These are phyloP conservation scores for Euphorbia celastroides DNA, from an alignment of 441 rosid species.

Conservation along the genomic window DNA sequence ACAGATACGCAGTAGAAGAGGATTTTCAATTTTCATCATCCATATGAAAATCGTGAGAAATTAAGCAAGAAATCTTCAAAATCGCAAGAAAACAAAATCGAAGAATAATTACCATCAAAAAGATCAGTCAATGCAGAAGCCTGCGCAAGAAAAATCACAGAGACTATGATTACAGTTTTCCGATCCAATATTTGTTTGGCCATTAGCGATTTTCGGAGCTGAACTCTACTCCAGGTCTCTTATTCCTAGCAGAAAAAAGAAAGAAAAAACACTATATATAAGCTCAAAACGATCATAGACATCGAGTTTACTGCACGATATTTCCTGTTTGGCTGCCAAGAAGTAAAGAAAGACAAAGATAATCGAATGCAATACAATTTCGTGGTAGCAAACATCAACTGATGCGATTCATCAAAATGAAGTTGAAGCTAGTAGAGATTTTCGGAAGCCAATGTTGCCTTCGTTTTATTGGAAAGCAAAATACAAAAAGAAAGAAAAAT, in stretches of 20 bases:
- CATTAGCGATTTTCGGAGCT: conserved; percentile 24
- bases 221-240: not conserved
- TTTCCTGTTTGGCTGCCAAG: conserved; percentile 21
- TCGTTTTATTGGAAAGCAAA: conserved; percentile 22
- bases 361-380: not conserved
- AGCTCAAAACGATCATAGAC: not conserved
- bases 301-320: not conserved
- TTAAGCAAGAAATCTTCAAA: not conserved
- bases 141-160: conserved; percentile 29
- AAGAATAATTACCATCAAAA: conserved; percentile 48
- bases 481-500: not conserved
- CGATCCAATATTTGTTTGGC: conserved; percentile 18
- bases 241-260: conserved; percentile 21
- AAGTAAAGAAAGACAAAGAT: conserved; percentile 16
- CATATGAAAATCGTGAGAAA: not conserved
- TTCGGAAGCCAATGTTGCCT: conserved; percentile 16
- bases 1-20: conserved; percentile 13
- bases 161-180: conserved; percentile 27
- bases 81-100: not conserved
- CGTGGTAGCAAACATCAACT: not conserved
- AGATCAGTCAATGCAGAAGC: conserved; percentile 54
- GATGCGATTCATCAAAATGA: not conserved
- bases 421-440: not conserved
- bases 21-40: not conserved
- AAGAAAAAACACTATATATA: not conserved